Evolutionary conservation across 1,284 basidiomycete species (phyloP).

Genomic region (Serendipita sp.): DNA sequence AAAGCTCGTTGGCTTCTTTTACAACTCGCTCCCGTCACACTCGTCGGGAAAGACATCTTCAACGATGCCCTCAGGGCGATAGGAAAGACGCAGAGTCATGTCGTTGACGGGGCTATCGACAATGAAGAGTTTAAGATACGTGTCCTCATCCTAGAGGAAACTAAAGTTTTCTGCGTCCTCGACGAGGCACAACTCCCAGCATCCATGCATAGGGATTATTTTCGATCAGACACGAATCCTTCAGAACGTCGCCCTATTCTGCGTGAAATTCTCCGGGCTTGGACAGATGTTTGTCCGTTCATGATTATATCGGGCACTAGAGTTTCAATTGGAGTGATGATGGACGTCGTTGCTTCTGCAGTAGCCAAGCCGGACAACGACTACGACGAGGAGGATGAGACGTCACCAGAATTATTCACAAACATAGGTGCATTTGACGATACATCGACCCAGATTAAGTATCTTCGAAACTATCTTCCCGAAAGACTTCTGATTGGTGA

Average conservation of each 20-base stretch:
- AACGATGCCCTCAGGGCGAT: neutral
- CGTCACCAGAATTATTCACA: neutral
- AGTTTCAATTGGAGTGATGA: neutral
- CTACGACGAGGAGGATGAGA: neutral
- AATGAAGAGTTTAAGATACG: neutral
- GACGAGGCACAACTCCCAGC: neutral
- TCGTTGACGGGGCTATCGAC: neutral
- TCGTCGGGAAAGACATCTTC: neutral
- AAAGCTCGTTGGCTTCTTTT: neutral
- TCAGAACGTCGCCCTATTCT: neutral
- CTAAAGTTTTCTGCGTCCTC: neutral
- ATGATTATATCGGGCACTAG: neutral
- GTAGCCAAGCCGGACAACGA: neutral
- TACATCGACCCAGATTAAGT: neutral
- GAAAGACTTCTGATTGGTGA: neutral
- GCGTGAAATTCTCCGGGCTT: neutral
- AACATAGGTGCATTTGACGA: neutral
- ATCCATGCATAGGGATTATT: neutral
- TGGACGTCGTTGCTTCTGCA: neutral
- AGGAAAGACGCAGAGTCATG: too few species aligned
- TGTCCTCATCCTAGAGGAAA: neutral
- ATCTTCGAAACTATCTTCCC: neutral
- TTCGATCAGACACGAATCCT: neutral
- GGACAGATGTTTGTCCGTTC: neutral
- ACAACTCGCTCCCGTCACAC: neutral